Base-by-base conservation (phyloP, 1,139 yeast genomes). In the Taphrina deformans region DNA sequence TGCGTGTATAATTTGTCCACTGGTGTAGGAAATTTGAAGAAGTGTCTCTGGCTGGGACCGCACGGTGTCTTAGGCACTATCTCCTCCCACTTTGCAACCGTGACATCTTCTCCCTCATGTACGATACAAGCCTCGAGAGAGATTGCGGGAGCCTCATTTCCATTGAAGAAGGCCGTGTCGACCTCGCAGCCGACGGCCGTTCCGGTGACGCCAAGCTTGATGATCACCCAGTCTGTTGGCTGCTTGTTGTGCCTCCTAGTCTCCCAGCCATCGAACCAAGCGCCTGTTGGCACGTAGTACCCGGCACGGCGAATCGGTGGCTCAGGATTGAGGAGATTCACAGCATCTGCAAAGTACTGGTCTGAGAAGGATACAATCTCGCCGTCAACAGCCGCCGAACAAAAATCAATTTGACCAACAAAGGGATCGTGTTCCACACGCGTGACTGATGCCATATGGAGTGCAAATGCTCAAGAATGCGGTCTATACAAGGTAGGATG, bases 301-400 rank as follows among this genome's bases (percentile, higher is more conserved):
- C 67, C 67, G 16, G 63, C 58, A 24, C 55, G 50, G 73, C 95
- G 81, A 66, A 89, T 82, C 3, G 97, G 96, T 6, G 85, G 81
- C 64, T 81, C 81, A 41, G 97, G 92, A 73, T 88, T 86, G 75
- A 90, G 86, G 73, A 92, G 81, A 77, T 92, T 92, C 55, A 82
- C 83, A n/a, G 98, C 97, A 58, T 85, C 92, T 0, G 97, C 98
- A 77, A 92, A 92, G 95, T 96, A 92, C 77, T 92, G 95, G 74
- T 92, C 97, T 51, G 95, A 86, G 73, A 82, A 84, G 24, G 82
- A 77, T 40, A 88, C 72, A 18, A 90, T 84, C 69, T 82, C 75
- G 1, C 96, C 97, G 1, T 96, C 97, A 6, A 92, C 78, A 72
- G 88, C 87, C 70, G 84, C 88, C 55, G 93, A 95, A 69, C 90